Percentiles rank a stretch among this genome's conserved stretches.
phyloP scores from a whole-genome alignment of 75 land plant genomes.

The Picea sitchensis region DNA sequence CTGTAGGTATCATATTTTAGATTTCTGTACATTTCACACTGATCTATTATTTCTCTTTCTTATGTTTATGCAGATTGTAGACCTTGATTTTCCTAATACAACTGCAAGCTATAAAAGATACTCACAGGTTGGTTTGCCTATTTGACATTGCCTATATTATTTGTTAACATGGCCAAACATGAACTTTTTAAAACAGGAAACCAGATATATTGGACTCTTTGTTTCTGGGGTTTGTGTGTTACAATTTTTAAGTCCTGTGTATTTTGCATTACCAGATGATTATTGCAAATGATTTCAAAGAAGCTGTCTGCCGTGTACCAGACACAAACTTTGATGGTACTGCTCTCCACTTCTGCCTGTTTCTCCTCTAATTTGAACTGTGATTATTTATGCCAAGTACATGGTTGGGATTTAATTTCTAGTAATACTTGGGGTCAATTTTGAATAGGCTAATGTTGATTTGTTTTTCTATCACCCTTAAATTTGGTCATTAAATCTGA shows the following conservation, averaged over 20 bases:
- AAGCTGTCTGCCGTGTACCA: slow-evolving; percentile 90
- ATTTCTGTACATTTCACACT: no score
- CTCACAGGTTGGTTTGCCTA: no score
- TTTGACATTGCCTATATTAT: not conserved
- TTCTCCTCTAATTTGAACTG: not conserved
- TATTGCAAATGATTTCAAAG: slow-evolving; percentile 92
- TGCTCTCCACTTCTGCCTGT: not conserved
- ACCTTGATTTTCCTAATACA: no score
- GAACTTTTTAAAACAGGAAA: no score
- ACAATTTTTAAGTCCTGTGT: not conserved
- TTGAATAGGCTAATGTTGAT: not conserved
- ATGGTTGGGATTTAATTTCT: not conserved
- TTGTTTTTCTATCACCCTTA: no score
- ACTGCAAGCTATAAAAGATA: no score
- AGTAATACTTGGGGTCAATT: not conserved
- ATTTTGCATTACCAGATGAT: slow-evolving; percentile 44
- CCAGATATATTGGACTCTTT: not conserved
- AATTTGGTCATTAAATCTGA: not conserved
- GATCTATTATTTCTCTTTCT: no score
- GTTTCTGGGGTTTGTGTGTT: not conserved
- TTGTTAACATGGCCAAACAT: not conserved
- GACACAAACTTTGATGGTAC: slow-evolving; percentile 88
- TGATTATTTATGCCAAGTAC: not conserved
- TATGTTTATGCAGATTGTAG: no score
- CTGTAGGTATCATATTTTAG: no score